Conservation (phyloP, 1,139 yeast species). For the Lodderomyces orthopsilosis region DNA sequence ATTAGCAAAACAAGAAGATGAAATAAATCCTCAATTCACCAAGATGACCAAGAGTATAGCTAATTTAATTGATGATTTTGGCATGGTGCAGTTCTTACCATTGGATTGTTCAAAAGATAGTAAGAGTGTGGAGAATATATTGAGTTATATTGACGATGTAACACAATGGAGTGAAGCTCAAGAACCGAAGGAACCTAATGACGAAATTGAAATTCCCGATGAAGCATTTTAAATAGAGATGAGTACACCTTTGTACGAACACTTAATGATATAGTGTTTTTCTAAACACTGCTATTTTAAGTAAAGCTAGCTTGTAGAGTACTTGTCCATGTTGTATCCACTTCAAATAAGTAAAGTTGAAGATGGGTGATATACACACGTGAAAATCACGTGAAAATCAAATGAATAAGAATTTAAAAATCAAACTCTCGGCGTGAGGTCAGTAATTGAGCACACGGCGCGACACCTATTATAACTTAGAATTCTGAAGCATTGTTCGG, state of each 20-base stretch:
- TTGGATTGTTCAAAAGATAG: slow-evolving; percentile 76
- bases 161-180: slow-evolving; percentile 97
- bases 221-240: slow-evolving; percentile 13
- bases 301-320: too few relatives aligned
- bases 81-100: slow-evolving; percentile 97
- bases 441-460: too few relatives aligned
- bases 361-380: too few relatives aligned
- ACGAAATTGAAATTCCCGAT: slow-evolving; percentile 62
- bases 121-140: slow-evolving; percentile 75
- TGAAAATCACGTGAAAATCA: too few relatives aligned
- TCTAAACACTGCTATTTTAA: too few relatives aligned
- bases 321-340: too few relatives aligned
- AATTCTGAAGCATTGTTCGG: too few relatives aligned
- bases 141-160: slow-evolving; percentile 92
- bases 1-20: slow-evolving; percentile 36
- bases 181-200: slow-evolving; percentile 94
- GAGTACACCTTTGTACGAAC: not conserved
- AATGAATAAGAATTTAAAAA: too few relatives aligned
- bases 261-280: too few relatives aligned
- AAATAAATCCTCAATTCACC: slow-evolving; percentile 70
- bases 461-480: too few relatives aligned
- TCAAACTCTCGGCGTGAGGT: too few relatives aligned
- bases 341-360: too few relatives aligned
- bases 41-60: slow-evolving; percentile 81
- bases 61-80: slow-evolving; percentile 89